These are phyloP conservation scores for Metschnikowia peoriensis DNA, from an alignment of 805 yeast genomes.

Conservation along the genomic window DNA sequence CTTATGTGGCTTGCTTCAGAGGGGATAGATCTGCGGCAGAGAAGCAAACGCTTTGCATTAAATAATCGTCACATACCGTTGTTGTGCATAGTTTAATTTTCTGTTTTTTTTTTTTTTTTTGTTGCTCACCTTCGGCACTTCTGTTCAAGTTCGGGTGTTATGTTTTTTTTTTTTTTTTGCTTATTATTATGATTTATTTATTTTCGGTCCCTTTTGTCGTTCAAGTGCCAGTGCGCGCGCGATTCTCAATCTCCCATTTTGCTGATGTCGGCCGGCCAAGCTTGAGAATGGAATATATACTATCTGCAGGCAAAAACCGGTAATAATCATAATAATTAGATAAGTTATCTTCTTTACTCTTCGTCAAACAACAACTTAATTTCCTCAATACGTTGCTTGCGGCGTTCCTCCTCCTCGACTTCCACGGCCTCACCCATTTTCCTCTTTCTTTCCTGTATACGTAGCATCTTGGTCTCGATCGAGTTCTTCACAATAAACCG, in stretches of 20 bases:
- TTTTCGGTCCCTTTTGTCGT: not conserved
- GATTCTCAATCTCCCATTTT: no score
- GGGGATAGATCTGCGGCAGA: no score
- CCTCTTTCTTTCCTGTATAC: conserved; percentile 81
- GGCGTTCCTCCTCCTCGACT: conserved; percentile 69
- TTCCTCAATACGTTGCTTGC: conserved; percentile 69
- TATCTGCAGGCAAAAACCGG: not conserved
- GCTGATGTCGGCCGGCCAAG: no score
- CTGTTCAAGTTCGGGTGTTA: not conserved
- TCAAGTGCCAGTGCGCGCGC: not conserved
- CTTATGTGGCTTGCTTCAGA: no score
- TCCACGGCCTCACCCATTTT: conserved; percentile 79
- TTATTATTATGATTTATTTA: not conserved
- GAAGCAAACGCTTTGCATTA: not conserved
- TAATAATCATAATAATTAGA: not conserved
- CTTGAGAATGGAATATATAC: no score
- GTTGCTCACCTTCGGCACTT: conserved; percentile 7
- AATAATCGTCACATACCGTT: conserved; percentile 5
- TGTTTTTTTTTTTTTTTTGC: not conserved
- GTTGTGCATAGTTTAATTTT: conserved; percentile 4
- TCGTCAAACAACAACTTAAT: conserved; percentile 64
- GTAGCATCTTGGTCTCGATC: conserved; percentile 85
- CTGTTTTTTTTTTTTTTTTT: not conserved
- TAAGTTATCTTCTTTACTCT: not conserved
- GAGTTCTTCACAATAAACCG: conserved; percentile 80